Conservation (phyloP, 2,329 filamentous ascomycete species). For the Aaosphaeria arxii region DNA sequence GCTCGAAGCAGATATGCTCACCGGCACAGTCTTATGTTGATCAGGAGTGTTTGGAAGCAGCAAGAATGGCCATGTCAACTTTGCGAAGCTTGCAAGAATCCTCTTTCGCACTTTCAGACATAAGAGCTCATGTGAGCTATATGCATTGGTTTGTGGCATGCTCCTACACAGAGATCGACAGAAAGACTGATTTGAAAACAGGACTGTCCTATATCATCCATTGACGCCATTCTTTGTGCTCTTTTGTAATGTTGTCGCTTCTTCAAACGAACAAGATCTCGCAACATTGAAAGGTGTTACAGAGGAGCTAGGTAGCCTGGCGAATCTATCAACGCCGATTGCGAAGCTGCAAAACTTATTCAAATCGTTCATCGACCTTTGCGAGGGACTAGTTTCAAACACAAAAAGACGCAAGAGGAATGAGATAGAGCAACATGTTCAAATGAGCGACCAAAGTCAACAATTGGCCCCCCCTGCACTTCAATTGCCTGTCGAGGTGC, state of each 20-base stretch:
- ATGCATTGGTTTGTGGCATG: constrained; percentile 14
- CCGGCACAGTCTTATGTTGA: constrained; percentile 8
- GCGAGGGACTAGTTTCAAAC: constrained; percentile 7
- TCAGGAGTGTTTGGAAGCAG: constrained; percentile 7
- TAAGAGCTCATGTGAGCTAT: constrained; percentile 11
- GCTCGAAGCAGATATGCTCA: constrained; percentile 14
- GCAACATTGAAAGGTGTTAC: constrained; percentile 11
- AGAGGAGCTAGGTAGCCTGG: constrained; percentile 11
- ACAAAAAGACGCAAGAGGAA: background rate
- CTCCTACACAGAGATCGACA: background rate
- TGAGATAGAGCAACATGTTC: no score
- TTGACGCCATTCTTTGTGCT: constrained; percentile 19
- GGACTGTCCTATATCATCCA: constrained; percentile 18
- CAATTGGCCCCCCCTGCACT: background rate
- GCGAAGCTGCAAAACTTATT: constrained; percentile 13
- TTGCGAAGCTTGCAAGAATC: constrained; percentile 11
- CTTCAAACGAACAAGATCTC: constrained; percentile 12
- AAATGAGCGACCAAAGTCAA: background rate
- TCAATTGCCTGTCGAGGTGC: background rate
- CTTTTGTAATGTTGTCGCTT: constrained; percentile 18
- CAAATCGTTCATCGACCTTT: constrained; percentile 13
- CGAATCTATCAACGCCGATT: constrained; percentile 6
- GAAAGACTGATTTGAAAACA: background rate
- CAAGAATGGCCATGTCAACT: constrained; percentile 14
- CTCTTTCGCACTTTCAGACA: constrained; percentile 5